phyloP scores from a whole-genome alignment of 495 filamentous ascomycete genomes.

The Cenococcum geophilum region DNA sequence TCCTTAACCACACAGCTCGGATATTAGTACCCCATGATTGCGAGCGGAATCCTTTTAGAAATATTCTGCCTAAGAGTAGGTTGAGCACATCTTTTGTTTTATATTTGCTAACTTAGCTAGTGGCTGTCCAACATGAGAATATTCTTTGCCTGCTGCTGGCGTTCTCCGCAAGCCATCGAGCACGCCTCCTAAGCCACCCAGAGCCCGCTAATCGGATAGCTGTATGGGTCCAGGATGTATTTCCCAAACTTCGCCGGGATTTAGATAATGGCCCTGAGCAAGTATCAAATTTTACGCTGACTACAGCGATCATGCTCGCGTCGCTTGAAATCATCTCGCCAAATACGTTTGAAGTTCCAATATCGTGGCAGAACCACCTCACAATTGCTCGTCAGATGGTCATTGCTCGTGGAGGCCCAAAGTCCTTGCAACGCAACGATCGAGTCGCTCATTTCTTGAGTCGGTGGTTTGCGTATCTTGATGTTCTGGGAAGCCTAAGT shows the following conservation, averaged over 20 bases:
- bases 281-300: conserved; percentile 68
- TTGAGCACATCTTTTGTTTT: conserved; percentile 9
- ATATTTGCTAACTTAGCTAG: conserved; percentile 36
- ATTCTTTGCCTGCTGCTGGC: conserved; percentile 73
- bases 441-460: conserved; percentile 72
- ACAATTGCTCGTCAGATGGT: conserved; percentile 72
- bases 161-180: conserved; percentile 77
- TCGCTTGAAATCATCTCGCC: conserved; percentile 84
- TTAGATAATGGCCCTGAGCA: conserved; percentile 42
- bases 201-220: conserved; percentile 77
- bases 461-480: conserved; percentile 82
- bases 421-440: conserved; percentile 53
- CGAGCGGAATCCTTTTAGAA: conserved; percentile 65
- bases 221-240: conserved; percentile 70
- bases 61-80: conserved; percentile 63
- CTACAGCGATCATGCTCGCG: conserved; percentile 80
- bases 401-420: conserved; percentile 56
- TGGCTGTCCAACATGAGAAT: conserved; percentile 62
- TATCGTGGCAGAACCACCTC: conserved; percentile 72
- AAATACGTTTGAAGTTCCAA: conserved; percentile 66
- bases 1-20: conserved; percentile 70
- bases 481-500: conserved; percentile 70
- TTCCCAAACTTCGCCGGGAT: conserved; percentile 63
- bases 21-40: conserved; percentile 74
- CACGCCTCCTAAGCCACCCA: conserved; percentile 63